These are phyloP conservation scores for Metarhizium brunneum DNA, from an alignment of 2,329 filamentous ascomycete genomes.

Conservation along the genomic window DNA sequence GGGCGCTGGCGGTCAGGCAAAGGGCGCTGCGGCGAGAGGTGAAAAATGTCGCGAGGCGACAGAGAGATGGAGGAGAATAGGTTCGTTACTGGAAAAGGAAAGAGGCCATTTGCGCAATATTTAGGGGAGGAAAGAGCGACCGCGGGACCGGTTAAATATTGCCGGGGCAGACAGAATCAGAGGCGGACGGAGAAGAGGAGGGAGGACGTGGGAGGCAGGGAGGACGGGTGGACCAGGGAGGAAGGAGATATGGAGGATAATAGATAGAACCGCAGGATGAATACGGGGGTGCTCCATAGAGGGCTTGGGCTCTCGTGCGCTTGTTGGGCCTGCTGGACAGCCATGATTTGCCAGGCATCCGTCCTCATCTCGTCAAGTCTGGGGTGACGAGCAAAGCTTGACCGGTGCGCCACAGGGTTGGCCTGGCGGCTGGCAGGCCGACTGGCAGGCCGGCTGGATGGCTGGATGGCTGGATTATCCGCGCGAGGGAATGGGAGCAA, in stretches of 20 bases:
- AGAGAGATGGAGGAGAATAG: background rate
- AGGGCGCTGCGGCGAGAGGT: background rate
- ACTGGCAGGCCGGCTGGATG: too few relatives aligned
- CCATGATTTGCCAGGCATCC: too few relatives aligned
- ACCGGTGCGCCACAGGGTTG: background rate
- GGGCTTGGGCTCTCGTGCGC: too few relatives aligned
- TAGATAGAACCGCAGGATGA: too few relatives aligned
- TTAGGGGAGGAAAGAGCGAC: background rate
- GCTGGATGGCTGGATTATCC: too few relatives aligned
- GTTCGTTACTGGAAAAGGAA: constrained; percentile 7
- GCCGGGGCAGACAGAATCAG: background rate
- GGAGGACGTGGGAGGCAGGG: background rate
- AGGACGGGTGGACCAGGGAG: background rate
- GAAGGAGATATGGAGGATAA: background rate
- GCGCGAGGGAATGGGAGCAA: too few relatives aligned
- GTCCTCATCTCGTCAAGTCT: too few relatives aligned
- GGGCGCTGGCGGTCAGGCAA: background rate
- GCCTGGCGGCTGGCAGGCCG: too few relatives aligned
- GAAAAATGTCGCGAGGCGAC: background rate
- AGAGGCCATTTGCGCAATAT: constrained; percentile 1
- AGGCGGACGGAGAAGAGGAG: background rate
- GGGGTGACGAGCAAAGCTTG: too few relatives aligned
- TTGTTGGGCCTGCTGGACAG: too few relatives aligned
- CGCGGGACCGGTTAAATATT: background rate
- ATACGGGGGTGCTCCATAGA: too few relatives aligned